phyloP scores from a whole-genome alignment of 2,329 filamentous ascomycete genomes.

The Penicillium sp. region DNA sequence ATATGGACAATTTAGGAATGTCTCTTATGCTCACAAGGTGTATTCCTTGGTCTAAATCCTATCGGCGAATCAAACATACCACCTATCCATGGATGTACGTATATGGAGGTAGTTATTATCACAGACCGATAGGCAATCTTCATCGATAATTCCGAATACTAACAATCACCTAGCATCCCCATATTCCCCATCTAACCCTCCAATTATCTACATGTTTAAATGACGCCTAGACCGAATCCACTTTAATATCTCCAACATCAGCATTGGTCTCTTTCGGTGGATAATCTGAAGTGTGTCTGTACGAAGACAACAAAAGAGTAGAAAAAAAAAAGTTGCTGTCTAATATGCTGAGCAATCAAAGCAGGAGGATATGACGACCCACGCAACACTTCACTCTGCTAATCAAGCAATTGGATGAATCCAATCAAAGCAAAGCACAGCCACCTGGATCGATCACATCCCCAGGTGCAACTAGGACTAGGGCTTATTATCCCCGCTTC shows the following conservation, averaged over 20 bases:
- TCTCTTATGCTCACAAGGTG: too few relatives aligned
- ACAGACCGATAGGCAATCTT: too few relatives aligned
- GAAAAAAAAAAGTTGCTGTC: background rate
- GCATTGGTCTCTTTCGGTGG: background rate
- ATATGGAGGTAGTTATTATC: too few relatives aligned
- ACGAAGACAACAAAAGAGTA: background rate
- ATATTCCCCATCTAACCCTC: too few relatives aligned
- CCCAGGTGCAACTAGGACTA: background rate
- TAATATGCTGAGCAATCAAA: background rate
- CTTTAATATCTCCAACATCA: background rate
- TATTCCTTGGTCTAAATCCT: too few relatives aligned
- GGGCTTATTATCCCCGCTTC: background rate
- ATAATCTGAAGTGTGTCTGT: background rate
- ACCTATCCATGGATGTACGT: too few relatives aligned
- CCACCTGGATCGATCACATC: background rate
- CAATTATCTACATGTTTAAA: too few relatives aligned
- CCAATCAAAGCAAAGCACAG: background rate
- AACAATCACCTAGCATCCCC: too few relatives aligned
- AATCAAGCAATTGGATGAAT: background rate
- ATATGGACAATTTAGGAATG: too few relatives aligned
- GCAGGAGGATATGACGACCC: background rate
- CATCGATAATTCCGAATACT: too few relatives aligned
- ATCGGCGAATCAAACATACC: too few relatives aligned
- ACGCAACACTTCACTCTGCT: background rate
- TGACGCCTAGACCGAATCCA: background rate